A percentile compares a stretch with the other conserved stretches of the same genome.
phyloP scores from a whole-genome alignment of 2,329 filamentous ascomycete species.

The Sarocladium strictum region DNA sequence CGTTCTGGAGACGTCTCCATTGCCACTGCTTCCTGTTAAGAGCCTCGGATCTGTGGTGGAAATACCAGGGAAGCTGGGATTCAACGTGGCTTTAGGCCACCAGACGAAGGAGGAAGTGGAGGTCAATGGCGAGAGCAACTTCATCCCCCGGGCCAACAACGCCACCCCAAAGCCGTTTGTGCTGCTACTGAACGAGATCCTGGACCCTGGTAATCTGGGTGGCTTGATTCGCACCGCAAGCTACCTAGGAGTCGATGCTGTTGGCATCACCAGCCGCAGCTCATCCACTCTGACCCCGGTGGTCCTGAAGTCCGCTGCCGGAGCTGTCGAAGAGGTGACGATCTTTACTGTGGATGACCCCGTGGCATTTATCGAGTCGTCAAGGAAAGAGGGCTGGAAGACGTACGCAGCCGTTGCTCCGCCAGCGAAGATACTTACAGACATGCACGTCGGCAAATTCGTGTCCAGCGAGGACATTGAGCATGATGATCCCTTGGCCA shows the following conservation, averaged over 20 bases:
- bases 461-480: slow-evolving; percentile 46
- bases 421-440: slow-evolving; percentile 26
- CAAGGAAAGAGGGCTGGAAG: slow-evolving; percentile 68
- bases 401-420: slow-evolving; percentile 69
- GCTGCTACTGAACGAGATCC: slow-evolving; percentile 66
- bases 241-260: slow-evolving; percentile 83
- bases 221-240: slow-evolving; percentile 83
- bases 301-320: slow-evolving; percentile 80
- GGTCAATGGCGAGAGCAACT: slow-evolving; percentile 63
- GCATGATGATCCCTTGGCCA: slow-evolving; percentile 43
- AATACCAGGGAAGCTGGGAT: slow-evolving; percentile 40
- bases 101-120: slow-evolving; percentile 69
- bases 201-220: slow-evolving; percentile 87
- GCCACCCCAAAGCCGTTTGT: slow-evolving; percentile 57
- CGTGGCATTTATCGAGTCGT: slow-evolving; percentile 62
- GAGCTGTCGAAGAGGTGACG: slow-evolving; percentile 74
- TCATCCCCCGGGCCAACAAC: slow-evolving; percentile 30
- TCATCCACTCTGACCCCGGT: slow-evolving; percentile 71
- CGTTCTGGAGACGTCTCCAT: slow-evolving; percentile 77
- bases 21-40: slow-evolving; percentile 65
- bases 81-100: slow-evolving; percentile 53
- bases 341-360: slow-evolving; percentile 66
- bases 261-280: slow-evolving; percentile 68
- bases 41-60: slow-evolving; percentile 46
- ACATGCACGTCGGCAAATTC: slow-evolving; percentile 33